A percentile compares a stretch with the other conserved stretches of the same genome.
These are phyloP conservation scores for Alternaria conjuncta DNA, from an alignment of 2,329 filamentous ascomycete genomes.

Conservation along the genomic window DNA sequence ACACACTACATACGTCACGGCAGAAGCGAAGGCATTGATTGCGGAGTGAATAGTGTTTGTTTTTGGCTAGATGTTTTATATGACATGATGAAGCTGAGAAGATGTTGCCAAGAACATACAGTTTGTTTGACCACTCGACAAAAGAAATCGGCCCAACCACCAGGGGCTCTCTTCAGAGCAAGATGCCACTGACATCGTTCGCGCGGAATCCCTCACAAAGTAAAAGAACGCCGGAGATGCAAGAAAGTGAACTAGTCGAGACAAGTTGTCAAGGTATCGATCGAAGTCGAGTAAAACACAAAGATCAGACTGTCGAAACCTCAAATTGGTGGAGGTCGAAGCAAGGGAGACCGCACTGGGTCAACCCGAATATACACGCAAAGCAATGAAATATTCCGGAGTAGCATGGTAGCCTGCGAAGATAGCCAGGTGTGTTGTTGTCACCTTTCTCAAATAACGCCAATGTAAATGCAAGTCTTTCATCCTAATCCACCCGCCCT, in stretches of 20 bases:
- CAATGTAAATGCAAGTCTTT: constrained; percentile 17
- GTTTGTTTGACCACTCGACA: not conserved
- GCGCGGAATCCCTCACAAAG: constrained; percentile 1
- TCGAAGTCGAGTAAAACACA: constrained; percentile 13
- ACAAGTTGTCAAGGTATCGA: constrained; percentile 17
- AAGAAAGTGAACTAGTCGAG: not conserved
- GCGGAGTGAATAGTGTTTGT: not conserved
- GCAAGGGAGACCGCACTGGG: constrained; percentile 10
- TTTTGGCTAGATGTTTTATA: constrained; percentile 1
- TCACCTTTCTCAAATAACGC: constrained; percentile 8
- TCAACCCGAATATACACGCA: constrained; percentile 9
- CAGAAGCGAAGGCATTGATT: not conserved
- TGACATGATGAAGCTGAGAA: not conserved
- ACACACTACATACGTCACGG: not conserved
- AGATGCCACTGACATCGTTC: not conserved
- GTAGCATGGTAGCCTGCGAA: constrained; percentile 9
- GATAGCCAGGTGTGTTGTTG: constrained; percentile 1
- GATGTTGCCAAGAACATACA: constrained; percentile 3
- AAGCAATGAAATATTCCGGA: constrained; percentile 11
- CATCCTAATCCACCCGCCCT: constrained; percentile 12
- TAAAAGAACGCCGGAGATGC: constrained; percentile 15
- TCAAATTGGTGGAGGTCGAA: constrained; percentile 2
- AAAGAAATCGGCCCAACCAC: constrained; percentile 1
- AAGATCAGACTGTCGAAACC: constrained; percentile 13
- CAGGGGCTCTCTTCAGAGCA: not conserved